These are phyloP conservation scores for Phytophthora palmivora DNA, from an alignment of 352 stramenopile species.

Conservation along the genomic window DNA sequence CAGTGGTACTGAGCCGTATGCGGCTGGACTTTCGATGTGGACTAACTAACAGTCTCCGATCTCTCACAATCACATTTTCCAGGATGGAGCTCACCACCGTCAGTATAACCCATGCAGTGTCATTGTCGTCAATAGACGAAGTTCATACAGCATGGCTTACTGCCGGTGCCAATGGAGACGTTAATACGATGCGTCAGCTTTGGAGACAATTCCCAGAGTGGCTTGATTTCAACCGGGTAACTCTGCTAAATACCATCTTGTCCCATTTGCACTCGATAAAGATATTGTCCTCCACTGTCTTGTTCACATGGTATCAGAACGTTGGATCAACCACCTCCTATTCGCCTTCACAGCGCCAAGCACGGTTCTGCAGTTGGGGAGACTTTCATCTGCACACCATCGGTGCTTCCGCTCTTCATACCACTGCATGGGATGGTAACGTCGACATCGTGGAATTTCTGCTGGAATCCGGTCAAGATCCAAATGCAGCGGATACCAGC, in stretches of 20 bases:
- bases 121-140: neutral
- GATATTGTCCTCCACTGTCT: neutral
- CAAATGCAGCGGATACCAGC: constrained; percentile 17
- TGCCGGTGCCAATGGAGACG: constrained; percentile 18
- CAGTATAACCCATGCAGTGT: neutral
- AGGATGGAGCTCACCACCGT: neutral
- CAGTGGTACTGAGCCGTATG: neutral
- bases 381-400: constrained; percentile 23
- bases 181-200: constrained; percentile 14
- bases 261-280: neutral
- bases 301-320: neutral
- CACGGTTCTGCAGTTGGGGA: constrained; percentile 22
- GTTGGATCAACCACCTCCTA: neutral
- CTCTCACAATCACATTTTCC: neutral
- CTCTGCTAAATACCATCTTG: neutral
- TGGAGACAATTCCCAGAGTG: constrained; percentile 18
- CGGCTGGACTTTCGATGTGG: neutral
- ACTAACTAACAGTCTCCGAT: neutral
- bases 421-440: constrained; percentile 23
- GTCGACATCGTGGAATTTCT: constrained; percentile 19
- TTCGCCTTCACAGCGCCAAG: neutral
- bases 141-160: constrained; percentile 27
- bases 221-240: constrained; percentile 30
- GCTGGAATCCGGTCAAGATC: constrained; percentile 20
- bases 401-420: constrained; percentile 25